These are phyloP conservation scores for Vitis cinerea DNA, from an alignment of 164 flowering plant species.

Conservation along the genomic window DNA sequence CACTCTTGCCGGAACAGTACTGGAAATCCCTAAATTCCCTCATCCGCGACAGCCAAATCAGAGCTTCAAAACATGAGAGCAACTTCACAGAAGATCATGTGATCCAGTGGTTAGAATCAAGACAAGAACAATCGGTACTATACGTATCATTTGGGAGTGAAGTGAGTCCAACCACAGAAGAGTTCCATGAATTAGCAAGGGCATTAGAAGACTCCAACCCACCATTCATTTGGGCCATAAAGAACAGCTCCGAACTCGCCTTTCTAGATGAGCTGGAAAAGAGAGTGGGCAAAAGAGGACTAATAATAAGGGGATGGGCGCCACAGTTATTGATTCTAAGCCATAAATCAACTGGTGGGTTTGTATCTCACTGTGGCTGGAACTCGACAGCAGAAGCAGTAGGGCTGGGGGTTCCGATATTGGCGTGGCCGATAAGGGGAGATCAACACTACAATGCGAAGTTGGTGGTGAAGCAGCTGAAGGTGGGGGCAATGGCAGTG, in stretches of 20 bases:
- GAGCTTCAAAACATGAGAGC: no score
- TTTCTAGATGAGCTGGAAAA: no score
- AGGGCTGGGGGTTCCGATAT: conserved; percentile 48
- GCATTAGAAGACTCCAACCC: conserved; percentile 25
- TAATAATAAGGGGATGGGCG: conserved; percentile 42
- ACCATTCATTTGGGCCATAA: conserved; percentile 45
- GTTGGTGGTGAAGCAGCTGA: conserved; percentile 31
- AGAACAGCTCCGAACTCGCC: no score
- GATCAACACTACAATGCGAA: conserved; percentile 44
- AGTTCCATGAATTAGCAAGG: conserved; percentile 18
- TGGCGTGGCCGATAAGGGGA: conserved; percentile 64
- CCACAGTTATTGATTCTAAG: conserved; percentile 54
- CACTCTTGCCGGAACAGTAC: conserved; percentile 53
- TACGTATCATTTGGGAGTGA: conserved; percentile 41
- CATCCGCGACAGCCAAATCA: conserved; percentile 29
- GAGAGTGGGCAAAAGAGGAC: no score
- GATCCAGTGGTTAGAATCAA: conserved; percentile 32
- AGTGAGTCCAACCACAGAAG: conserved; percentile 28
- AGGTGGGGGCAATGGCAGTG: conserved; percentile 33
- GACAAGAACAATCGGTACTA: conserved; percentile 23
- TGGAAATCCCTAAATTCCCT: conserved; percentile 39
- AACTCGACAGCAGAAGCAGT: conserved; percentile 54
- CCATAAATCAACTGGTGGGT: conserved; percentile 52
- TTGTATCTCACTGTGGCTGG: conserved; percentile 55
- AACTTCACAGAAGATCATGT: conserved; percentile 35